Evolutionary conservation across 2,329 filamentous ascomycete genomes (phyloP), one percentile per base, ranked within the genome.

Genomic region (Zasmidium angulare): DNA sequence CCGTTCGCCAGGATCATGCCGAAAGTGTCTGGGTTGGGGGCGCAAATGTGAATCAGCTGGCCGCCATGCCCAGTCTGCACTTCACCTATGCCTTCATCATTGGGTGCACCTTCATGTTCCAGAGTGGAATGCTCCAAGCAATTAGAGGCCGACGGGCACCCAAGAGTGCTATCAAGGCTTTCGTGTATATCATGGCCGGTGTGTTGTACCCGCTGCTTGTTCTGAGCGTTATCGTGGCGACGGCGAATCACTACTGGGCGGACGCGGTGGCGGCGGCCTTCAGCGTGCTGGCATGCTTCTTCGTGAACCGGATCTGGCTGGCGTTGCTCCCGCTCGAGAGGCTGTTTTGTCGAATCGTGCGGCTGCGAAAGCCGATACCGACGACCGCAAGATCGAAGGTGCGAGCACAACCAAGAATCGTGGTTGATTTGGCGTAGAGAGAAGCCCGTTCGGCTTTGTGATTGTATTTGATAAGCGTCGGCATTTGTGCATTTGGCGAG

Each of bases 171-270:
- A 50, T 66, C 12, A 50, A 58, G 52, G 59, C 56, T 29, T 62
- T 68, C 22, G 29, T 77, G 36, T 78, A 80, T 59, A 75, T 79
- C 26, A 68, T 77, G 0, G 71, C 73, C 1, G 74, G 71, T 14
- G 78, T 81, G 48, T 67, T 76, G 0, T 81, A 79, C 58, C 76
- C 75, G 2, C 70, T 75, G 0, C 72, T 82, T 23, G 78, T 80
- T 58, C 75, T 74, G 9, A 69, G 75, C 4, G 79, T 81, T 24
- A 87, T 87, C 60, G 80, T 87, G 24, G 81, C 84, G 17, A 87
- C 84, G 0, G 85, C 84, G 31, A 87, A 87, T 66, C 85, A 84
- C 68, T 88, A 84, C 71, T 84, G 79, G 74, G 74, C 84, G 58
- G 82, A 84, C 66, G 82, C 82, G 0, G 67, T 79, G 17, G 77